These are phyloP conservation scores for Didymella sp. DNA, from an alignment of 2,329 filamentous ascomycete genomes.

Conservation along the genomic window DNA sequence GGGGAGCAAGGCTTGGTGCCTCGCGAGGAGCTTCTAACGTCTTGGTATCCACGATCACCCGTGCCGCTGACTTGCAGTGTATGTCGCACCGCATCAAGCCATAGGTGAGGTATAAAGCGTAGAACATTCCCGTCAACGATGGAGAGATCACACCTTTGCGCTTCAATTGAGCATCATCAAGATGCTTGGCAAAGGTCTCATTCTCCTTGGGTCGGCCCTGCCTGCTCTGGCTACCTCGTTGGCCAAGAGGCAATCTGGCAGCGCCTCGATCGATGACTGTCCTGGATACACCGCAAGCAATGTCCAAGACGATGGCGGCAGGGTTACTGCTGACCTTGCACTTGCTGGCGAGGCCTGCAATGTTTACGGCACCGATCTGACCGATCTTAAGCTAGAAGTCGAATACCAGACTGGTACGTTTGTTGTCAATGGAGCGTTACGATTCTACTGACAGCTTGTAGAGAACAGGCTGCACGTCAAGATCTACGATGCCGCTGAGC, in stretches of 20 bases:
- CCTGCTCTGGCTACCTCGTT: constrained; percentile 28
- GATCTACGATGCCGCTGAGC: constrained; percentile 71
- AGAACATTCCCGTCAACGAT: background rate
- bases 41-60: constrained; percentile 11
- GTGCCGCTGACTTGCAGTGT: constrained; percentile 2
- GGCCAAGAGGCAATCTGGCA: constrained; percentile 24
- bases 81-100: constrained; percentile 18
- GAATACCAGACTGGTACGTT: constrained; percentile 65
- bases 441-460: constrained; percentile 49
- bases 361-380: constrained; percentile 64
- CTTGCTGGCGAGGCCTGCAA: constrained; percentile 72
- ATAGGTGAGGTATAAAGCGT: constrained; percentile 6
- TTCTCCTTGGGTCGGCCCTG: constrained; percentile 34
- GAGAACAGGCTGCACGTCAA: constrained; percentile 73
- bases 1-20: constrained; percentile 32
- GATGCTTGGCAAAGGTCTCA: constrained; percentile 34
- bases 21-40: constrained; percentile 13
- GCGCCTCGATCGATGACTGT: constrained; percentile 53
- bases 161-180: constrained; percentile 18
- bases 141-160: background rate
- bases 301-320: constrained; percentile 59
- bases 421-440: constrained; percentile 64
- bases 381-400: constrained; percentile 62
- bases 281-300: constrained; percentile 72
- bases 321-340: constrained; percentile 70